Evolutionary conservation across 1,139 yeast species (phyloP), one percentile per base, ranked within the genome.

Genomic region (Saccharomycopsis hybrid): DNA sequence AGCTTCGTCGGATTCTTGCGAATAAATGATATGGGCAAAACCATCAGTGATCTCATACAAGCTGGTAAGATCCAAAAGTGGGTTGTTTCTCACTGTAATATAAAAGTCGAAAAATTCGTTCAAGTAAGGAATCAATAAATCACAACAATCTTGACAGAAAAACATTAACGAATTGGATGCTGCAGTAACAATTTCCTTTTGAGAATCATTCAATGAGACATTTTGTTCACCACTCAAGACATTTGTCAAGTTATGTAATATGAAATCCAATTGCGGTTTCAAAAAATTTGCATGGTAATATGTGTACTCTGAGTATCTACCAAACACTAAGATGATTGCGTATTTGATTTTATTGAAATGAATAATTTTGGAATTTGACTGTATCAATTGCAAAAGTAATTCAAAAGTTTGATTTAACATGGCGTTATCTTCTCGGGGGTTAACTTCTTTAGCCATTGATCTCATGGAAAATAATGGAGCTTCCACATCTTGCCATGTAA

Each of bases 271-370:
- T 65, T 90, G 96, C 46, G 82, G 77, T 64, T 87, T 94, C 55
- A 94, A 71, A 59, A 74, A 85, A 55, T 86, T 83, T 1, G 95
- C 88, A 65, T 92, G 94, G 56, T 78, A 76, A 4, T 90, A 73
- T 0, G 97, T 88, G 97, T 98, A 94, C 66, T 85, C 90, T 1
- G 97, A 87, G 65, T 92, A 92, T 59, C 98, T 75, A 5, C 98
- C 98, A 46, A 94, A 71, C 1, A 92, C 96, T 59, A 92, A 73
- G 0, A 96, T 88, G 1, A 96, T 92, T 2, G 97, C 95, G 60
- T 92, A 92, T 62, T 96, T 75, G 51, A 92, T 79, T 62, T 88
- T 87, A 31, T 47, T 47, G 25, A 29, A 50, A 7, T 29, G 31
- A 3, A 47, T 32, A 8, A 52, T n/a, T 30, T 39, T 40, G 8